Conservation (phyloP, 2,329 filamentous ascomycete species). For the Zasmidium citrigriseum region DNA sequence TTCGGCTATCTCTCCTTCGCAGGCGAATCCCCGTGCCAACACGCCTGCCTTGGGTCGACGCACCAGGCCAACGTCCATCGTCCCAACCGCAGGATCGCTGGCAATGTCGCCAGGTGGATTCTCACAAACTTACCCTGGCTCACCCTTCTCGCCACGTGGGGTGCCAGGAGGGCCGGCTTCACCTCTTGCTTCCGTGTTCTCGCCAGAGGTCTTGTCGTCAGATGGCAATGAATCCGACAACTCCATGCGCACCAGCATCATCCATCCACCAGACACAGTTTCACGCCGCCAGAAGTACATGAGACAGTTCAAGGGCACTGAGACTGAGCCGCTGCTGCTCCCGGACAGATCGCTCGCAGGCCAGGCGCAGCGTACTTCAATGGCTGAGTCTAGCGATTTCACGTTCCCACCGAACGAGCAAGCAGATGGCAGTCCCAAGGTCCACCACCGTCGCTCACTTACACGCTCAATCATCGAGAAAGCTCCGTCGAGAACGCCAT, state of each 20-base stretch:
- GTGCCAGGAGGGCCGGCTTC: conserved; percentile 12
- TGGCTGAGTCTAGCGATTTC: too few species aligned
- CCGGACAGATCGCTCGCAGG: conserved; percentile 35
- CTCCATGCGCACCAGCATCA: conserved; percentile 7
- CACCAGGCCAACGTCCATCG: conserved; percentile 37
- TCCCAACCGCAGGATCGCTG: conserved; percentile 35
- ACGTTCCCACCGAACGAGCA: conserved; percentile 1
- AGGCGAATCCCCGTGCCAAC: too few species aligned
- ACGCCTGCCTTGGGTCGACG: too few species aligned
- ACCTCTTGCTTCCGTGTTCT: conserved; percentile 16
- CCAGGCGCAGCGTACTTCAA: too few species aligned
- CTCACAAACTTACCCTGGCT: conserved; percentile 16
- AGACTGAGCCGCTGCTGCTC: conserved; percentile 37
- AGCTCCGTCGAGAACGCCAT: not conserved
- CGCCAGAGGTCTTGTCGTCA: conserved; percentile 20
- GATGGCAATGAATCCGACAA: conserved; percentile 17
- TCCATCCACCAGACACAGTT: not conserved
- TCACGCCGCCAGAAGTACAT: not conserved
- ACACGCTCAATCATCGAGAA: not conserved
- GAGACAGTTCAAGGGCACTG: conserved; percentile 17
- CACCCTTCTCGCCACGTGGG: conserved; percentile 8
- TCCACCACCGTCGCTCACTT: conserved; percentile 1
- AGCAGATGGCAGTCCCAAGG: not conserved
- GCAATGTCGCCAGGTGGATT: conserved; percentile 28
- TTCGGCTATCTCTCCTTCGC: too few species aligned